Conservation (phyloP, 129 eudicot genomes). For the Tagetes patula region DNA sequence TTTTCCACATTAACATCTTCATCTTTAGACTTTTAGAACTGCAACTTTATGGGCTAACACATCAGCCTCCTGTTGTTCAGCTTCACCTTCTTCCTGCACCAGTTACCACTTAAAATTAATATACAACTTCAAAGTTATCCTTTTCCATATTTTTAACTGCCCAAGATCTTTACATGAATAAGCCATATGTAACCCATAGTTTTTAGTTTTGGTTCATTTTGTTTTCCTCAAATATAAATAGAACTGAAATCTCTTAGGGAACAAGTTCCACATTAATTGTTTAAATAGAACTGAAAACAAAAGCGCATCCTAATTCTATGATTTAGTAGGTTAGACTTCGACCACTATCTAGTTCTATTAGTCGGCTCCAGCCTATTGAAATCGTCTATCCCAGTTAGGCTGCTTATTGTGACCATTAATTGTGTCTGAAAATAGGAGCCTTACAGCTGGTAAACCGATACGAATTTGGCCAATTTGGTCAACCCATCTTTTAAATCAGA, state of each 20-base stretch:
- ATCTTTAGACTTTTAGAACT: slow-evolving; percentile 40
- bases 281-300: not conserved
- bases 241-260: not conserved
- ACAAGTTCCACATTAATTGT: not conserved
- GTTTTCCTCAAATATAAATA: not conserved
- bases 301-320: not conserved
- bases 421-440: not conserved
- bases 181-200: not conserved
- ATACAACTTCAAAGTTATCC: not conserved
- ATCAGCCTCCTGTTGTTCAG: slow-evolving; percentile 60
- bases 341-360: not conserved
- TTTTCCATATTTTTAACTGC: not conserved
- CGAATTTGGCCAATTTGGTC: too few relatives aligned
- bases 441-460: not conserved
- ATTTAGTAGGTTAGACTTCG: not conserved
- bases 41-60: slow-evolving; percentile 51
- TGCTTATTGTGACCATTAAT: not conserved
- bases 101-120: not conserved
- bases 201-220: not conserved
- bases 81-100: slow-evolving; percentile 56
- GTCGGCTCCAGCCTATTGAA: not conserved
- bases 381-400: not conserved
- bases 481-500: too few relatives aligned
- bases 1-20: slow-evolving; percentile 17
- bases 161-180: not conserved